Evolutionary conservation across 495 filamentous ascomycete genomes (phyloP).

Genomic region (Aspergillus homomorphus): DNA sequence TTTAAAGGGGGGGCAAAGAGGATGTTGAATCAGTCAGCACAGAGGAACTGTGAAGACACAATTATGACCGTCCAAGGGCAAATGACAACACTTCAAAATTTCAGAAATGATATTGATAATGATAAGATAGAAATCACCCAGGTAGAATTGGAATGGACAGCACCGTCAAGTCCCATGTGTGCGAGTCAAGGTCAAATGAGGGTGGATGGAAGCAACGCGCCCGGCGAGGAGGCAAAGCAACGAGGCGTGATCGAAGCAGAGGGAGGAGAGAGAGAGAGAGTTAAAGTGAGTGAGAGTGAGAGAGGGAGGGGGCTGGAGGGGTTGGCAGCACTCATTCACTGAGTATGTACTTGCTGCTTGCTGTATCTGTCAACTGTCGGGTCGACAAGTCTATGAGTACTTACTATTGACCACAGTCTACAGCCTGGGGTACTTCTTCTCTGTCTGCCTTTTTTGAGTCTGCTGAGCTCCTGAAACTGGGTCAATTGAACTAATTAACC

Average conservation of each 20-base stretch:
- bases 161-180: neutral
- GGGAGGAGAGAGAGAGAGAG: neutral
- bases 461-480: too few relatives aligned
- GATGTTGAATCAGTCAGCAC: slow-evolving; percentile 12
- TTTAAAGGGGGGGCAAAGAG: neutral
- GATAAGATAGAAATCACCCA: neutral
- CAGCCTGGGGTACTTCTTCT: too few relatives aligned
- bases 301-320: neutral
- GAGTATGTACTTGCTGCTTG: too few relatives aligned
- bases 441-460: too few relatives aligned
- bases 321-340: too few relatives aligned
- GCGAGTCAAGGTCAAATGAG: neutral
- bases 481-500: too few relatives aligned
- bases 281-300: too few relatives aligned
- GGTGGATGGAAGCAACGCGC: neutral
- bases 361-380: too few relatives aligned
- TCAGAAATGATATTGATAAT: neutral
- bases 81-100: neutral
- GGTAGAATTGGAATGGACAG: neutral
- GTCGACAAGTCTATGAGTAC: too few relatives aligned
- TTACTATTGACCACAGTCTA: too few relatives aligned
- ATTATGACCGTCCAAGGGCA: neutral
- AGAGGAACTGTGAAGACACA: too few relatives aligned
- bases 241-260: neutral
- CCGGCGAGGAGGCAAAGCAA: neutral